Evolutionary conservation across 176 grass and related monocot genomes (phyloP).

Genomic region (Cocos nucifera): DNA sequence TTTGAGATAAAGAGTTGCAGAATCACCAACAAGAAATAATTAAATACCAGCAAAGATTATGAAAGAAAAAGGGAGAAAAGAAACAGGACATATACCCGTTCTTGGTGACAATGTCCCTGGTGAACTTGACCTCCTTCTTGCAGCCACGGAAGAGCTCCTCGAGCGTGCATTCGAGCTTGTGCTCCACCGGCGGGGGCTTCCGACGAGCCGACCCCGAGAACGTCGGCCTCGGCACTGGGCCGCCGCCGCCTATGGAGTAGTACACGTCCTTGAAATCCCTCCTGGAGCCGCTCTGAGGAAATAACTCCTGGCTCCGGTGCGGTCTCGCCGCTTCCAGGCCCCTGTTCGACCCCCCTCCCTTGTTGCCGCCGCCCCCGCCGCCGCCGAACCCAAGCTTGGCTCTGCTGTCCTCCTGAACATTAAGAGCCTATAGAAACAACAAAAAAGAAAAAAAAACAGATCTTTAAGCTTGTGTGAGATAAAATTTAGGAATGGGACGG

Average conservation of each 20-base stretch:
- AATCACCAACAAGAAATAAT: too few species aligned
- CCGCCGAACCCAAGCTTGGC: constrained; percentile 24
- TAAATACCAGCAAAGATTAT: too few species aligned
- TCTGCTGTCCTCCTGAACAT: constrained; percentile 75
- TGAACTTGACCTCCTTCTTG: constrained; percentile 84
- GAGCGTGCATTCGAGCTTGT: constrained; percentile 77
- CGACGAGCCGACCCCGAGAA: constrained; percentile 68
- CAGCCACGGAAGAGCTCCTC: constrained; percentile 86
- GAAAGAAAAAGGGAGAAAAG: too few species aligned
- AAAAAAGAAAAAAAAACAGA: not conserved
- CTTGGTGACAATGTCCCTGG: constrained; percentile 62
- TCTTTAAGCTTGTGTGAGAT: not conserved
- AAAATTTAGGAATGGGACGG: not conserved
- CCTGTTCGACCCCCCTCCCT: not conserved
- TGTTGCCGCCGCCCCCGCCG: constrained; percentile 14
- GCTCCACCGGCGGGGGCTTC: constrained; percentile 73
- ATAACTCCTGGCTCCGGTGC: constrained; percentile 26
- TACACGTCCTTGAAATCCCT: constrained; percentile 55
- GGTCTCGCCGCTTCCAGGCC: too few species aligned
- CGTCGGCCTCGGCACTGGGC: constrained; percentile 35
- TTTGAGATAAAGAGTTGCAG: too few species aligned
- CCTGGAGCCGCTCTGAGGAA: constrained; percentile 23
- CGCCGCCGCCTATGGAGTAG: constrained; percentile 17
- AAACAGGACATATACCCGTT: constrained; percentile 37
- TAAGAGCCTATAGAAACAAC: constrained; percentile 38